Conservation (phyloP, 139 green algal species). For the Prasinococcaceae sp. region DNA sequence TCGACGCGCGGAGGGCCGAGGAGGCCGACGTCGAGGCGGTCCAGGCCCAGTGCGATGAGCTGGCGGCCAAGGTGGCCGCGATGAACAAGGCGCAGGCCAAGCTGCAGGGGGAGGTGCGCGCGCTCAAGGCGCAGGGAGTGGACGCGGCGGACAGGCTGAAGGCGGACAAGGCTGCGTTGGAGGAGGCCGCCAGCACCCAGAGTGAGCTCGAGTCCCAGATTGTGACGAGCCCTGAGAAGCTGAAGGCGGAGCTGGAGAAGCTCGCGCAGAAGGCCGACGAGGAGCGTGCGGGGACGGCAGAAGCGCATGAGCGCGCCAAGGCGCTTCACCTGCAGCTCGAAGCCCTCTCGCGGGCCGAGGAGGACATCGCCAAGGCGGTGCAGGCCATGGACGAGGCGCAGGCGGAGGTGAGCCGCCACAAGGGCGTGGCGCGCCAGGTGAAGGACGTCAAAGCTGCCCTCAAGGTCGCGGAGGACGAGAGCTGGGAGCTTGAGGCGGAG, state of each 20-base stretch:
- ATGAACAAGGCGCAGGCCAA: neutral
- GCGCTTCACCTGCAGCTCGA: slow-evolving; percentile 33
- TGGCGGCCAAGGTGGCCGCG: neutral
- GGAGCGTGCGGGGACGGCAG: slow-evolving; percentile 21
- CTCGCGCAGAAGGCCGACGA: slow-evolving; percentile 25
- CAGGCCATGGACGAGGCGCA: slow-evolving; percentile 5
- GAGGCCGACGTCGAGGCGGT: slow-evolving; percentile 2
- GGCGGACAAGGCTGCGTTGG: slow-evolving; percentile 30
- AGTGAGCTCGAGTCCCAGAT: no score
- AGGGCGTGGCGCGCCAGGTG: no score
- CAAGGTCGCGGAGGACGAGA: slow-evolving; percentile 1
- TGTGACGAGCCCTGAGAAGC: slow-evolving; percentile 31
- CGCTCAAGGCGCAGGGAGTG: neutral
- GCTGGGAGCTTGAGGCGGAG: neutral
- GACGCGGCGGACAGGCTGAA: slow-evolving; percentile 35
- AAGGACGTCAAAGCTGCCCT: no score
- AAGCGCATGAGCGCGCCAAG: slow-evolving; percentile 24
- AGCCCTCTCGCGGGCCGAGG: neutral
- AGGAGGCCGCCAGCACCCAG: no score
- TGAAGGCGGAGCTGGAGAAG: slow-evolving; percentile 33
- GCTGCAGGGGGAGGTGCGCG: neutral
- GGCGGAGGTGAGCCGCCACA: no score
- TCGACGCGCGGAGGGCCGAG: neutral
- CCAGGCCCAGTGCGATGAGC: neutral
- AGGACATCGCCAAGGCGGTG: slow-evolving; percentile 6